Conservation (phyloP, 2,329 filamentous ascomycete genomes). For the Stachybotrys chlorohalonatus region DNA sequence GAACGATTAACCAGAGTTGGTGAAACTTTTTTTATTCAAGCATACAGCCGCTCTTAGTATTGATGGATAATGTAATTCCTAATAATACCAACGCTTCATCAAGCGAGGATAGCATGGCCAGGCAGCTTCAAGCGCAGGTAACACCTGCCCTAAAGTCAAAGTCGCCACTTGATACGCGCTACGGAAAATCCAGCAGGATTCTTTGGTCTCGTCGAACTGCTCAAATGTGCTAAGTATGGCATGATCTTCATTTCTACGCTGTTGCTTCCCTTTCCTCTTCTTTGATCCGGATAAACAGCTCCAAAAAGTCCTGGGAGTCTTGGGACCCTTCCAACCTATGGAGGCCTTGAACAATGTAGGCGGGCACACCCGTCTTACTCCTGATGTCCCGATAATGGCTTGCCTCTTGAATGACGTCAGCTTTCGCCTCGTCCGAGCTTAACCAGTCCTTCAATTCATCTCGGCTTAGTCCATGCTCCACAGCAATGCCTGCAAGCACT, state of each 20-base stretch:
- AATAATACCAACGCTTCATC: no score
- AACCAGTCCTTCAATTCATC: slow-evolving; percentile 7
- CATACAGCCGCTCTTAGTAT: no score
- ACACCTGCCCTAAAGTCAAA: no score
- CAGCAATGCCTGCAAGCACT: slow-evolving; percentile 12
- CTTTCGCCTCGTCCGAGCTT: slow-evolving; percentile 1
- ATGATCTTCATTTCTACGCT: no score
- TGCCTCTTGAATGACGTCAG: slow-evolving; percentile 7
- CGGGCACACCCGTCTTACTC: slow-evolving; percentile 8
- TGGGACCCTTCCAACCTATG: slow-evolving; percentile 5
- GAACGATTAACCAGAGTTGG: not conserved
- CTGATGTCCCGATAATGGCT: slow-evolving; percentile 1
- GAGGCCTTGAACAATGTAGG: slow-evolving; percentile 6
- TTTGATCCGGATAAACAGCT: slow-evolving; percentile 10
- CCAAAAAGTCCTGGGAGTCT: slow-evolving; percentile 8
- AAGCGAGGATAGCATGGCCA: no score
- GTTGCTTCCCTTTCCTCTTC: not conserved
- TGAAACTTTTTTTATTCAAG: not conserved
- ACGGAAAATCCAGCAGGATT: no score
- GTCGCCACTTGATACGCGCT: no score
- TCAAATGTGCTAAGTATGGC: no score
- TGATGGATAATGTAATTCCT: no score
- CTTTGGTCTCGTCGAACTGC: no score
- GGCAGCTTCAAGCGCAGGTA: no score
- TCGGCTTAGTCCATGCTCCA: slow-evolving; percentile 8